phyloP scores from a whole-genome alignment of 345 rosid genomes.

The Citropsis articulata region DNA sequence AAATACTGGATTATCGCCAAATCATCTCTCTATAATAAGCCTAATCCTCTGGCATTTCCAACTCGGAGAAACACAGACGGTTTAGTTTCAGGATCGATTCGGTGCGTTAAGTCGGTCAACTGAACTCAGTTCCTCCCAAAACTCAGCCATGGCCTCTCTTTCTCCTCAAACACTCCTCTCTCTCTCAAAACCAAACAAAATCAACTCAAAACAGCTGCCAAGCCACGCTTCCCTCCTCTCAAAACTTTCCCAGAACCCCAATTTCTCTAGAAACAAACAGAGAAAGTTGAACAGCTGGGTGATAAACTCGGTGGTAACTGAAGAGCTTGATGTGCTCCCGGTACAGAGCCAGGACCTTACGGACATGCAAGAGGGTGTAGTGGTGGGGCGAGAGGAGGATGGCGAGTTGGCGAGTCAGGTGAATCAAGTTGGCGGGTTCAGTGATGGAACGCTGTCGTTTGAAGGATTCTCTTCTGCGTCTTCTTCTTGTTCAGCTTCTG shows the following conservation, averaged over 20 bases:
- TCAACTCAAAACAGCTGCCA: conserved; percentile 23
- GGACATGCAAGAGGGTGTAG: conserved; percentile 57
- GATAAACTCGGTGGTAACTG: conserved; percentile 41
- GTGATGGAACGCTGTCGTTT: conserved; percentile 62
- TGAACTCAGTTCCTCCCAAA: conserved; percentile 32
- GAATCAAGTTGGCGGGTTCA: conserved; percentile 56
- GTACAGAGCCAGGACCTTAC: conserved; percentile 52
- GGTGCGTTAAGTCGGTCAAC: conserved; percentile 33
- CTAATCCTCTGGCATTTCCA: not conserved
- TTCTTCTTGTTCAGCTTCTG: conserved; percentile 30
- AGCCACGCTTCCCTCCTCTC: conserved; percentile 12
- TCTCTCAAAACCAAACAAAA: conserved; percentile 45
- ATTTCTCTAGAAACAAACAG: conserved; percentile 40
- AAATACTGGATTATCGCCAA: not conserved
- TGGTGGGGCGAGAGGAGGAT: conserved; percentile 53
- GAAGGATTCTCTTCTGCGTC: conserved; percentile 73
- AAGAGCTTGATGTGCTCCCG: conserved; percentile 62
- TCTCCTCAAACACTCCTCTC: conserved; percentile 52
- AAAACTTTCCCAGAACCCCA: conserved; percentile 29
- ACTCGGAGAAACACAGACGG: conserved; percentile 37
- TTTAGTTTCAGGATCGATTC: conserved; percentile 2
- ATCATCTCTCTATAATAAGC: conserved; percentile 9
- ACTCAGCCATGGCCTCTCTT: conserved; percentile 67
- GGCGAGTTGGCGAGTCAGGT: conserved; percentile 49
- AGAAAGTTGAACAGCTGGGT: conserved; percentile 25